These are phyloP conservation scores for Amanita inopinata DNA, from an alignment of 768 basidiomycete species.

Conservation along the genomic window DNA sequence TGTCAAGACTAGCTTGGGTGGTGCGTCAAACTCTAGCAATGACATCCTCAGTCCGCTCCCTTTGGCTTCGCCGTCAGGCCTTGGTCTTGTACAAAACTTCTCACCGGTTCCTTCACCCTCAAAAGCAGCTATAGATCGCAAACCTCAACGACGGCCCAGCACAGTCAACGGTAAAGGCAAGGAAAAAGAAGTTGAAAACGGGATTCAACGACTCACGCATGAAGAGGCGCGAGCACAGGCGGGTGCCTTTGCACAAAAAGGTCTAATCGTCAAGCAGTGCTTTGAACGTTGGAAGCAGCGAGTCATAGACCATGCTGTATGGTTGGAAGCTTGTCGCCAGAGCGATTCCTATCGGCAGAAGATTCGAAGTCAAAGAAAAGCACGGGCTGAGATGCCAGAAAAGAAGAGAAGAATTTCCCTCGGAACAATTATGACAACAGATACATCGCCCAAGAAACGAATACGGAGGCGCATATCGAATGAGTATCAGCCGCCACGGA, in stretches of 20 bases:
- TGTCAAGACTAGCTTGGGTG: conserved; percentile 20
- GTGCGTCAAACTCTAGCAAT: conserved; percentile 18
- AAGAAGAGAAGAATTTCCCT: conserved; percentile 26
- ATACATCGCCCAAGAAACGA: conserved; percentile 28
- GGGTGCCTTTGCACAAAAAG: conserved; percentile 29
- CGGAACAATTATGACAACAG: conserved; percentile 11
- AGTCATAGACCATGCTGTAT: conserved; percentile 37
- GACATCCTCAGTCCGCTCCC: conserved; percentile 36
- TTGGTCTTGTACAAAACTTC: conserved; percentile 18
- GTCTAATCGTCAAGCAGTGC: conserved; percentile 28
- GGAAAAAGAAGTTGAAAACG: conserved; percentile 19
- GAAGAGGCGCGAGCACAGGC: conserved; percentile 32
- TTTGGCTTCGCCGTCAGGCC: conserved; percentile 25
- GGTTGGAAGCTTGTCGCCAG: conserved; percentile 50
- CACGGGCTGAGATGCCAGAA: conserved; percentile 15
- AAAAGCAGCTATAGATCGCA: background rate
- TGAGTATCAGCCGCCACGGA: conserved; percentile 43
- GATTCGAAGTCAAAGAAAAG: conserved; percentile 19
- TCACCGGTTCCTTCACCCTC: conserved; percentile 12
- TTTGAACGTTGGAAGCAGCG: conserved; percentile 40
- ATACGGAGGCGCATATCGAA: conserved; percentile 28
- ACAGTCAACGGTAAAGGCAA: conserved; percentile 23
- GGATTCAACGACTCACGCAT: conserved; percentile 11
- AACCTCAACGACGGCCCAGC: background rate
- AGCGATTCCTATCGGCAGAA: conserved; percentile 55